Percentiles rank a stretch among this genome's conserved stretches.
phyloP scores from a whole-genome alignment of 106 monocot species.

The Platanthera zijinensis region DNA sequence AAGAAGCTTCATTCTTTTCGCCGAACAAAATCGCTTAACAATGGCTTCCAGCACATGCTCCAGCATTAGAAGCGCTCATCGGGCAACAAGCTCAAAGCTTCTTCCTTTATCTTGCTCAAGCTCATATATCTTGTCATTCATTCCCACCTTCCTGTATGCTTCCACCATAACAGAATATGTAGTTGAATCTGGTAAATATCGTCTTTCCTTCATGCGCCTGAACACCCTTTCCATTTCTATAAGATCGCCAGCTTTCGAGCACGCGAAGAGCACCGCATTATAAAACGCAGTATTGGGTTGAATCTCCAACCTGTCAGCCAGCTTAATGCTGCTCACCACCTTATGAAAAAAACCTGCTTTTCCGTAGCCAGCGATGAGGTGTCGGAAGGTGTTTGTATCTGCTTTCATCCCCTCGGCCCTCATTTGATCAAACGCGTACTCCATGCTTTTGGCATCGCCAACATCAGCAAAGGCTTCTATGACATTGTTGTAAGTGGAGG shows the following conservation, averaged over 20 bases:
- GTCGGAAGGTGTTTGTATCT: slow-evolving; percentile 84
- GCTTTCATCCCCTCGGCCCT: slow-evolving; percentile 70
- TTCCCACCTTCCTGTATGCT: slow-evolving; percentile 78
- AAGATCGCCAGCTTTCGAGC: slow-evolving; percentile 82
- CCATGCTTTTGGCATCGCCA: slow-evolving; percentile 80
- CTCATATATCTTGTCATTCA: slow-evolving; percentile 75
- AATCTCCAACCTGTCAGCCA: slow-evolving; percentile 69
- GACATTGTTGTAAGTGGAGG: slow-evolving; percentile 77
- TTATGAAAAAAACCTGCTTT: slow-evolving; percentile 77
- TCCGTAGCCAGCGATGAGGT: slow-evolving; percentile 73
- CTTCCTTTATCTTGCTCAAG: slow-evolving; percentile 48
- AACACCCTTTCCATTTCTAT: slow-evolving; percentile 98
- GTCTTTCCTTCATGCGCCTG: slow-evolving; percentile 66
- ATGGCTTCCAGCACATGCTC: not conserved
- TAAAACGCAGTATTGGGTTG: slow-evolving; percentile 49
- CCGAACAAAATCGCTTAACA: not conserved
- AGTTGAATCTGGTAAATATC: slow-evolving; percentile 35
- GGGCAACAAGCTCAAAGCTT: slow-evolving; percentile 15
- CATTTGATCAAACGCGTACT: slow-evolving; percentile 83
- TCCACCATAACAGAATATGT: slow-evolving; percentile 60
- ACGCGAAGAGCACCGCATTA: slow-evolving; percentile 79
- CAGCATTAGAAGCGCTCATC: not conserved
- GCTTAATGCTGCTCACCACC: slow-evolving; percentile 69
- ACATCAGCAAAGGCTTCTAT: slow-evolving; percentile 80
- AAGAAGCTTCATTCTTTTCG: slow-evolving; percentile 9